Percentiles rank a stretch among this genome's conserved stretches.
Evolutionary conservation across 2,329 filamentous ascomycete species (phyloP).

Genomic region (Myriangium duriaei): DNA sequence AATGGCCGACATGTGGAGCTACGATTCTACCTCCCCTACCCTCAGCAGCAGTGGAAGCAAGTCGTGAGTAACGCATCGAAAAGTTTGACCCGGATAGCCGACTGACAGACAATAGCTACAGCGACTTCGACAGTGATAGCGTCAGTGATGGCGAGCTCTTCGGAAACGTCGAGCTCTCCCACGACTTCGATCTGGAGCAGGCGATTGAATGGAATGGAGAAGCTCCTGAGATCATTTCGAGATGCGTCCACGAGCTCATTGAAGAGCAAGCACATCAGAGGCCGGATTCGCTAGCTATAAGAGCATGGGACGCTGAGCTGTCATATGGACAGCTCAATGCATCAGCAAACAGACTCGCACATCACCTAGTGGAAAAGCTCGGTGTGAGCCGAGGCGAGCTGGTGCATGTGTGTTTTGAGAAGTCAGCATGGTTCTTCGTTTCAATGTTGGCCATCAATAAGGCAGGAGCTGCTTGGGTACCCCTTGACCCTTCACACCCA

Average conservation of each 20-base stretch:
- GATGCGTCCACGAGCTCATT: constrained; percentile 9
- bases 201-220: not conserved
- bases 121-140: not conserved
- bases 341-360: constrained; percentile 3
- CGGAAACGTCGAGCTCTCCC: not conserved
- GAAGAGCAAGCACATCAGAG: not conserved
- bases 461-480: constrained; percentile 19
- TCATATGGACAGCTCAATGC: constrained; percentile 2
- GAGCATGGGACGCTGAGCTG: constrained; percentile 6
- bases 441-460: constrained; percentile 20
- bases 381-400: constrained; percentile 9
- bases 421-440: constrained; percentile 19
- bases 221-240: not conserved
- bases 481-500: constrained; percentile 19
- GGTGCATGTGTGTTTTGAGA: constrained; percentile 21
- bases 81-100: not conserved
- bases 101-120: not conserved
- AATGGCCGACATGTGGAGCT: not conserved
- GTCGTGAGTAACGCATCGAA: not conserved
- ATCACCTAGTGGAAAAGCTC: not conserved
- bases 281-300: constrained; percentile 3
- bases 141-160: not conserved
- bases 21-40: not conserved
- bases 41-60: not conserved
- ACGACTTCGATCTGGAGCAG: not conserved